A percentile compares a stretch with the other conserved stretches of the same genome.
These are phyloP conservation scores for Clarireedia hainanense DNA, from an alignment of 2,329 filamentous ascomycete species.

Conservation along the genomic window DNA sequence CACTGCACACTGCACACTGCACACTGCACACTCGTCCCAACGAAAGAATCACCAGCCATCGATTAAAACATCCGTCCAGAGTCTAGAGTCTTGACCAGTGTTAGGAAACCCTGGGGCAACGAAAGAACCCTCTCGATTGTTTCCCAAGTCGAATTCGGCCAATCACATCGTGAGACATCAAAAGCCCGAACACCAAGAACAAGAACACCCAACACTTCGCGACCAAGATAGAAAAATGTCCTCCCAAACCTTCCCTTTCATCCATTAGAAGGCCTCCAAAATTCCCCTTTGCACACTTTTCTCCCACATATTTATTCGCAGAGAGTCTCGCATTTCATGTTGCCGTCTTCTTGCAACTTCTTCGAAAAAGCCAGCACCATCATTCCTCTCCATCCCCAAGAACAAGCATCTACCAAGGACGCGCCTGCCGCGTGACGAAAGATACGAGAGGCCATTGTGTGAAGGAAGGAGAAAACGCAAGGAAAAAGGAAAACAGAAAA, in stretches of 20 bases:
- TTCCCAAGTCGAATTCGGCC: background rate
- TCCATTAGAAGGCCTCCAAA: background rate
- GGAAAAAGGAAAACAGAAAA: background rate
- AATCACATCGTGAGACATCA: background rate
- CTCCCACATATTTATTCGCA: background rate
- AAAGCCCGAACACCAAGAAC: background rate
- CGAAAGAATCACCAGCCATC: background rate
- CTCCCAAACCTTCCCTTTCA: background rate
- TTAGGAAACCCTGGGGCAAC: background rate
- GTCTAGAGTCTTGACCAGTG: background rate
- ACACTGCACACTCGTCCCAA: background rate
- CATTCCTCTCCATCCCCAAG: background rate
- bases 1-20: too few species aligned
- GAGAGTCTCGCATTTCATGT: too few species aligned
- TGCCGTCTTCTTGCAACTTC: background rate
- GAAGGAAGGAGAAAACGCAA: constrained; percentile 2
- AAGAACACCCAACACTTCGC: background rate
- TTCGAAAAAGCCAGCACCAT: background rate
- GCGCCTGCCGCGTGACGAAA: constrained; percentile 9
- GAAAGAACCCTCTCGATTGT: background rate
- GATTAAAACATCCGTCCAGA: background rate
- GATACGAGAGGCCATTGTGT: background rate
- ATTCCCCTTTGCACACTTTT: background rate
- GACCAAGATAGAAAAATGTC: background rate
- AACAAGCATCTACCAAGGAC: constrained; percentile 3